Conservation (phyloP, 371 early-diverging fungal species). For the Lichtheimia ramosa region DNA sequence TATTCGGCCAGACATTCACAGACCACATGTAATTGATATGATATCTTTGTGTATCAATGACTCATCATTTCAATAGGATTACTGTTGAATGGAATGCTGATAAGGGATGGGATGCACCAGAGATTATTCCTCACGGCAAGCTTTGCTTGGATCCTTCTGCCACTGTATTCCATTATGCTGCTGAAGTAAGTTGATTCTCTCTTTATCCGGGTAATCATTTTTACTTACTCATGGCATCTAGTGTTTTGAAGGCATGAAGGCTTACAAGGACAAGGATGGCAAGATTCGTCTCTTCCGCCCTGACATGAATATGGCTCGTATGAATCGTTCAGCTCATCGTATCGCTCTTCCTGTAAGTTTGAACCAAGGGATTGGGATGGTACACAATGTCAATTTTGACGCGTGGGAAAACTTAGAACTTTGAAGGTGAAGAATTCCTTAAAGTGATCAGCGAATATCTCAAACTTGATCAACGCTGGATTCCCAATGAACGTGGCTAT, state of each 20-base stretch:
- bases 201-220: neutral
- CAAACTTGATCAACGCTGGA: slow-evolving; percentile 83
- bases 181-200: slow-evolving; percentile 50
- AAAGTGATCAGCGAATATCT: slow-evolving; percentile 85
- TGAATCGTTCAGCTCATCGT: slow-evolving; percentile 71
- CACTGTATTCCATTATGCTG: slow-evolving; percentile 91
- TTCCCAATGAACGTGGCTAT: slow-evolving; percentile 90
- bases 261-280: slow-evolving; percentile 84
- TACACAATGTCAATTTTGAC: neutral
- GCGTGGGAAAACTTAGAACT: slow-evolving; percentile 46
- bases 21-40: slow-evolving; percentile 83
- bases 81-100: slow-evolving; percentile 74
- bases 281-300: slow-evolving; percentile 87
- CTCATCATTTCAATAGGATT: slow-evolving; percentile 36
- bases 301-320: slow-evolving; percentile 89
- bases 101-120: slow-evolving; percentile 79
- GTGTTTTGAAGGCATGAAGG: slow-evolving; percentile 96
- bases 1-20: slow-evolving; percentile 89
- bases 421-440: slow-evolving; percentile 80
- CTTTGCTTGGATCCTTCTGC: slow-evolving; percentile 83
- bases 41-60: neutral
- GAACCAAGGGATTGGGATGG: neutral
- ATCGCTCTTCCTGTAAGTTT: slow-evolving; percentile 76
- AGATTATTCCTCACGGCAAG: slow-evolving; percentile 80
- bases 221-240: slow-evolving; percentile 2